Conservation (phyloP, 345 rosid genomes). For the Aquilaria yunnanensis region DNA sequence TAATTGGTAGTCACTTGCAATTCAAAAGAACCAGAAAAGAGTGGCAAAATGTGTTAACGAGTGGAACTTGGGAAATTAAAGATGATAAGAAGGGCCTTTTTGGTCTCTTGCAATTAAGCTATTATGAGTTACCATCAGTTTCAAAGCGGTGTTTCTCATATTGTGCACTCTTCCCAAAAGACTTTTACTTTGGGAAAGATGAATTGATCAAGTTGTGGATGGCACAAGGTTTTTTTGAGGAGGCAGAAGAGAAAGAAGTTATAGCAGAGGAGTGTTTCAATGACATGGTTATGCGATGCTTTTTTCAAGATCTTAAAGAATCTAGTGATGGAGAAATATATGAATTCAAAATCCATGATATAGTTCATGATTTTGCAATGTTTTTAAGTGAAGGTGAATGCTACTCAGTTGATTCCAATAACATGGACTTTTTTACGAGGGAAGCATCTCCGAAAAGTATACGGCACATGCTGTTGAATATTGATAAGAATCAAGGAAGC, state of each 20-base stretch:
- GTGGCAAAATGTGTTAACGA: slow-evolving; percentile 12
- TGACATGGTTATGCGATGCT: slow-evolving; percentile 18
- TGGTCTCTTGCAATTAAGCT: slow-evolving; percentile 5
- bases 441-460: background rate
- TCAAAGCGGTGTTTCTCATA: slow-evolving; percentile 6
- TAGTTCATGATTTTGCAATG: slow-evolving; percentile 23
- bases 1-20: slow-evolving; percentile 1
- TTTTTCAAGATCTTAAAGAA: slow-evolving; percentile 23
- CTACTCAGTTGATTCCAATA: background rate
- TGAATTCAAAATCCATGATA: slow-evolving; percentile 24
- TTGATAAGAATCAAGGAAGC: background rate
- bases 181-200: slow-evolving; percentile 13
- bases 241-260: slow-evolving; percentile 9
- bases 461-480: slow-evolving; percentile 14
- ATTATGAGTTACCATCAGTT: slow-evolving; percentile 1
- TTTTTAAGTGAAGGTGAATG: slow-evolving; percentile 16
- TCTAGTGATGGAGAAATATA: background rate
- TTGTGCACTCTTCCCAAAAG: slow-evolving; percentile 12
- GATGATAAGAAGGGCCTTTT: background rate
- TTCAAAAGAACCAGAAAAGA: background rate
- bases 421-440: background rate
- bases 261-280: slow-evolving; percentile 20
- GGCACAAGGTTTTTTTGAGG: slow-evolving; percentile 25
- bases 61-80: slow-evolving; percentile 6
- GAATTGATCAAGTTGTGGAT: slow-evolving; percentile 24